Evolutionary conservation across 345 rosid genomes (phyloP).

Genomic region (Boechera divaricarpa): DNA sequence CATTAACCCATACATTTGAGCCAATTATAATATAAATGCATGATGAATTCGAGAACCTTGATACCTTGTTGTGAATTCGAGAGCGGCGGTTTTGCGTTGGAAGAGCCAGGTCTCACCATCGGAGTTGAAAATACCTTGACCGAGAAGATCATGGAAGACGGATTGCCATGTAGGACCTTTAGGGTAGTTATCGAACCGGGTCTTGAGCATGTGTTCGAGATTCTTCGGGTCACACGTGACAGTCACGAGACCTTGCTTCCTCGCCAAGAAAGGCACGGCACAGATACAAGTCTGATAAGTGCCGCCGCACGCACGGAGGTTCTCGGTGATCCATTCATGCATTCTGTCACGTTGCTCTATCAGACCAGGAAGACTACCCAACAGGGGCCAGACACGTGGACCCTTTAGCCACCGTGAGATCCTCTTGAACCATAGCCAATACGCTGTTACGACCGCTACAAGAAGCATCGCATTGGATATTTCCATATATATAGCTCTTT

Average conservation of each 20-base stretch:
- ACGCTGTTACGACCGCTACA: slow-evolving; percentile 63
- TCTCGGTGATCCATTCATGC: slow-evolving; percentile 98
- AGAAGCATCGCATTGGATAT: slow-evolving; percentile 59
- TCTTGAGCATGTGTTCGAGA: slow-evolving; percentile 83
- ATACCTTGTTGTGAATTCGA: slow-evolving; percentile 89
- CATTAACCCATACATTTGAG: not conserved
- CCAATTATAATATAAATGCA: not conserved
- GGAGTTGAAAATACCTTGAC: slow-evolving; percentile 91
- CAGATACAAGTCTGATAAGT: slow-evolving; percentile 98
- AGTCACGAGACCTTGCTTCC: slow-evolving; percentile 91
- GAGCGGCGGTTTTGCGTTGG: slow-evolving; percentile 95
- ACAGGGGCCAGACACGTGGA: slow-evolving; percentile 88
- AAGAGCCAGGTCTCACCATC: slow-evolving; percentile 94
- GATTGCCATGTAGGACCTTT: slow-evolving; percentile 99
- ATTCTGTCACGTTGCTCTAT: slow-evolving; percentile 83
- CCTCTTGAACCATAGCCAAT: slow-evolving; percentile 86
- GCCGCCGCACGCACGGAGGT: slow-evolving; percentile 87
- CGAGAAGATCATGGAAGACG: slow-evolving; percentile 91
- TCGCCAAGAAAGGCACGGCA: slow-evolving; percentile 78
- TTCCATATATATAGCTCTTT: slow-evolving; percentile 70
- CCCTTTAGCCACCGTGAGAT: slow-evolving; percentile 75
- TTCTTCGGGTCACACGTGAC: slow-evolving; percentile 96
- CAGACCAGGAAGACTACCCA: slow-evolving; percentile 95
- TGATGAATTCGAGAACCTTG: not conserved
- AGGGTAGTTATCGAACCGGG: slow-evolving; percentile 89